Evolutionary conservation across 495 filamentous ascomycete genomes (phyloP), one percentile per base, ranked within the genome.

Genomic region (Lasiosphaeriaceae sp.): DNA sequence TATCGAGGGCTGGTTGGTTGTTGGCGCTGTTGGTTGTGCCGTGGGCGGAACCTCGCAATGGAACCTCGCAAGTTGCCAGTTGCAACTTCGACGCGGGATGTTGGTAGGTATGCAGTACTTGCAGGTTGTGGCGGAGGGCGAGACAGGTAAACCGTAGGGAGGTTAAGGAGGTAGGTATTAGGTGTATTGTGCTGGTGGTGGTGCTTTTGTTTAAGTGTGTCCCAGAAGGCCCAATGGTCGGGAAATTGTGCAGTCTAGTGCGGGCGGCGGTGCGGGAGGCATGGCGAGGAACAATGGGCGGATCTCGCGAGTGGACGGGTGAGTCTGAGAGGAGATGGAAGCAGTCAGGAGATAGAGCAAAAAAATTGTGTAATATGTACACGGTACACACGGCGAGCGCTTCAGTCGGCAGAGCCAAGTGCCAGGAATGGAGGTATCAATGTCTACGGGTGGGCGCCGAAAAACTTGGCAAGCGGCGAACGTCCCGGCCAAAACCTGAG

Each of bases 181-280:
- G 50, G 41, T 31, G 26, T 3, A 31, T 31, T 31, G 4, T 31
- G 9, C 4, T 9, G 55, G 49, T 47, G 50, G 52, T 50, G 47
- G 60, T 52, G 29, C 53, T 65, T 60, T 64, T 64, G 62, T 65
- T 64, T 63, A 53, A 60, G 59, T 58, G 54, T 48, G 56, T 60
- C 57, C 62, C 57, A 64, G 62, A 55, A 67, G 57, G 64, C 51
- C 14, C n/a, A 43, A 60, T 56, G 55, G 57, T 52, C 62, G 57
- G 66, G 66, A 66, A 66, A 66, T 67, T 61, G 60, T 64, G 4
- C 26, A 31, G 26, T 31, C 9, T 60, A 67, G 51, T 59, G 59
- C 55, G 52, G 51, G 54, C 55, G 65, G 53, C 55, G 57, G 61
- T 37, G 56, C 51, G 62, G 66, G 58, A 66, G 61, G 48, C 60